These are phyloP conservation scores for Recurvomyces mirabilis DNA, from an alignment of 495 filamentous ascomycete genomes.

Conservation along the genomic window DNA sequence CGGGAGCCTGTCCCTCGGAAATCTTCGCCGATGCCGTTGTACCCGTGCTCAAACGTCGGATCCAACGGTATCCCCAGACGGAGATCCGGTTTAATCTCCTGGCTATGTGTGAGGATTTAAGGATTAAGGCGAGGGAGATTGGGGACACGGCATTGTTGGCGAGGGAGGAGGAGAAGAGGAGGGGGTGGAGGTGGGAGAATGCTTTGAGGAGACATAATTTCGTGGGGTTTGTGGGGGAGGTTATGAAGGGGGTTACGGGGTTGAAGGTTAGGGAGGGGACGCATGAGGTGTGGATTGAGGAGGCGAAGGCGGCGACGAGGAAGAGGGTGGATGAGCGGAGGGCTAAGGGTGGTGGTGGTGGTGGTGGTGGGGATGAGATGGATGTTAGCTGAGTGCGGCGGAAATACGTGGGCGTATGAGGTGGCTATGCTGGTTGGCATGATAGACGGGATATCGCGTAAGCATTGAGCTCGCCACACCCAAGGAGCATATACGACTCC, in stretches of 20 bases:
- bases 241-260: constrained; percentile 71
- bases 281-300: constrained; percentile 68
- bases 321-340: constrained; percentile 65
- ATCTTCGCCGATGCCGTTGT: constrained; percentile 76
- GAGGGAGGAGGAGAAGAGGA: constrained; percentile 73
- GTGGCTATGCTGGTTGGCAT: too few species aligned
- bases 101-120: constrained; percentile 76
- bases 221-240: constrained; percentile 86
- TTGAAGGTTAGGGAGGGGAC: constrained; percentile 54
- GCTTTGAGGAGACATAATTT: constrained; percentile 88
- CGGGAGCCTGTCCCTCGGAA: constrained; percentile 35
- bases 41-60: constrained; percentile 71
- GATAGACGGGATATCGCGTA: too few species aligned
- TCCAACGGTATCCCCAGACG: constrained; percentile 69
- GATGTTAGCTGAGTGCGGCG: too few species aligned
- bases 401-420: too few species aligned
- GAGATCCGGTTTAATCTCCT: constrained; percentile 96
- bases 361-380: constrained; percentile 27
- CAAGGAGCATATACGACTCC: too few species aligned
- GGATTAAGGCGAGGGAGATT: constrained; percentile 62
- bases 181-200: constrained; percentile 92
- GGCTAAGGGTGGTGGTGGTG: constrained; percentile 30
- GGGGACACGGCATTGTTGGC: constrained; percentile 70
- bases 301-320: constrained; percentile 65
- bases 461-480: too few species aligned